Conservation (phyloP, 768 basidiomycete species). For the Pulveroboletus frians region DNA sequence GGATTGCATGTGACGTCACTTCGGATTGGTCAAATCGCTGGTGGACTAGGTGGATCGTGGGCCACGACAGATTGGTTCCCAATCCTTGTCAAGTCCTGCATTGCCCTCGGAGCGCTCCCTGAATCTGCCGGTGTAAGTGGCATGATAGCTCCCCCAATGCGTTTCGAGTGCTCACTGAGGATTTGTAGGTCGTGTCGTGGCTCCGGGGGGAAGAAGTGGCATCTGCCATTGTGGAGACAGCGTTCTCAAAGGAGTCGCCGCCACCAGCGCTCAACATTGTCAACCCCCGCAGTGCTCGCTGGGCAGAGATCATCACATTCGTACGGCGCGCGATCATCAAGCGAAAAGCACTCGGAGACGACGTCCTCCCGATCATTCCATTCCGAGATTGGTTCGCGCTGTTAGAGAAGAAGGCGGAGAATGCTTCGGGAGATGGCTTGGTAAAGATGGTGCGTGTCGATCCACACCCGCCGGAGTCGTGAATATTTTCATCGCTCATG, state of each 20-base stretch:
- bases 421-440: slow-evolving; percentile 22
- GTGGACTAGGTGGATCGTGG: slow-evolving; percentile 33
- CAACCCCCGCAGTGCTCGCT: slow-evolving; percentile 34
- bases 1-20: slow-evolving; percentile 23
- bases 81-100: slow-evolving; percentile 29
- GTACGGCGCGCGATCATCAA: slow-evolving; percentile 18
- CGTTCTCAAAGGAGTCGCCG: slow-evolving; percentile 13
- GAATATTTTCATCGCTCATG: neutral
- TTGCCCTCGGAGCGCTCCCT: slow-evolving; percentile 24
- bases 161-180: too few relatives aligned
- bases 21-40: slow-evolving; percentile 32
- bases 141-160: neutral
- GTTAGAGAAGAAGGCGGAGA: slow-evolving; percentile 23
- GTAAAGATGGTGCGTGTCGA: slow-evolving; percentile 28
- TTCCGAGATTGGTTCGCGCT: slow-evolving; percentile 28
- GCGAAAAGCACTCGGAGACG: slow-evolving; percentile 4
- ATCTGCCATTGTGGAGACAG: slow-evolving; percentile 30
- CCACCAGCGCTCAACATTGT: slow-evolving; percentile 34
- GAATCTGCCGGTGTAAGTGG: slow-evolving; percentile 32
- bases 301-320: slow-evolving; percentile 24
- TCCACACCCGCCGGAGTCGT: too few relatives aligned
- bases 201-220: slow-evolving; percentile 31
- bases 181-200: slow-evolving; percentile 30
- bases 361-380: slow-evolving; percentile 18
- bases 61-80: slow-evolving; percentile 34